These are phyloP conservation scores for Phytopythium aichiense DNA, from an alignment of 352 stramenopile species.

Conservation along the genomic window DNA sequence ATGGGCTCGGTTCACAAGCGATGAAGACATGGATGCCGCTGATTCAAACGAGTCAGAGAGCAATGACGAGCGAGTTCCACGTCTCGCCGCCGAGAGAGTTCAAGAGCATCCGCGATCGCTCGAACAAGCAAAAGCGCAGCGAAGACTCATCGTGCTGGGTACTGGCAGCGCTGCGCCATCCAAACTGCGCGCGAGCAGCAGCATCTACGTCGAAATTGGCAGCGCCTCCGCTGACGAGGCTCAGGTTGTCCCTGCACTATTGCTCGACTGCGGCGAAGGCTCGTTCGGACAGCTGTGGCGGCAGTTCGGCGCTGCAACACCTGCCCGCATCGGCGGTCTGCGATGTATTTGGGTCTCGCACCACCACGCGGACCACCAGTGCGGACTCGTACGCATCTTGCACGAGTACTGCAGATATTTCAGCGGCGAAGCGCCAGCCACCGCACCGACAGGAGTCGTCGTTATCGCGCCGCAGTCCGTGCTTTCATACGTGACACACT, in stretches of 20 bases:
- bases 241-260: constrained; percentile 33
- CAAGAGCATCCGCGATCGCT: background rate
- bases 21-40: constrained; percentile 12
- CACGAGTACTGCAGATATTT: constrained; percentile 43
- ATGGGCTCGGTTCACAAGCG: constrained; percentile 20
- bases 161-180: constrained; percentile 95
- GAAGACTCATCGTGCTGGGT: constrained; percentile 88
- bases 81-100: background rate
- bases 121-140: constrained; percentile 1
- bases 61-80: background rate
- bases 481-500: constrained; percentile 49
- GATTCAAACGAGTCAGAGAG: constrained; percentile 4
- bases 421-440: constrained; percentile 4
- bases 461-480: constrained; percentile 55
- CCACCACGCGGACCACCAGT: constrained; percentile 96
- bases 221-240: constrained; percentile 4
- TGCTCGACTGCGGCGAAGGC: constrained; percentile 95
- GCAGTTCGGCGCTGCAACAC: constrained; percentile 38
- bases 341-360: constrained; percentile 96
- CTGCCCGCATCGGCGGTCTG: constrained; percentile 46
- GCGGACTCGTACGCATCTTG: constrained; percentile 92
- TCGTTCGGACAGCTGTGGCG: constrained; percentile 90
- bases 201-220: constrained; percentile 85
- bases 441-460: constrained; percentile 13
- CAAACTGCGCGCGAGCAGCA: constrained; percentile 95